phyloP scores from a whole-genome alignment of 257 asterid species.

The Fraxinus quadrangulata region DNA sequence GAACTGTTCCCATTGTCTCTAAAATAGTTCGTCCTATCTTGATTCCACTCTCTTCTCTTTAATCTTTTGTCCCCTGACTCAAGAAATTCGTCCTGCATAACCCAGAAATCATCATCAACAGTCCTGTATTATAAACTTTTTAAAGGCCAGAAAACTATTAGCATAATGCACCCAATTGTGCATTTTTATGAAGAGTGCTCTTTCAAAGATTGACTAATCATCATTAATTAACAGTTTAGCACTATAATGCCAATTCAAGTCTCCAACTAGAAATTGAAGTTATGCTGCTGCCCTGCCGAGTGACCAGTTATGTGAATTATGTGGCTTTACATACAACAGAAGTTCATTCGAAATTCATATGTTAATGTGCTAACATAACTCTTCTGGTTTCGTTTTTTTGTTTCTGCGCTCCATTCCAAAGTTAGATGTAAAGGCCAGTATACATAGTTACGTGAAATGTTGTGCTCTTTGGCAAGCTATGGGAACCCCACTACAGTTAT shows the following conservation, averaged over 20 bases:
- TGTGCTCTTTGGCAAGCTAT: no score
- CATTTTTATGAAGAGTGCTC: not conserved
- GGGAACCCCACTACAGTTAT: no score
- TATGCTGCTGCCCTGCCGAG: not conserved
- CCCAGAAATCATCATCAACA: slow-evolving; percentile 7
- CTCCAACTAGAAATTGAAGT: not conserved
- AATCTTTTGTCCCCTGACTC: slow-evolving; percentile 37
- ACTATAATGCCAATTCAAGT: not conserved
- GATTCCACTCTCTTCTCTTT: slow-evolving; percentile 34
- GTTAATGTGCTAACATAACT: no score
- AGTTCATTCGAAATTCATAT: not conserved
- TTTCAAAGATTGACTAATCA: not conserved
- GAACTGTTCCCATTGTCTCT: slow-evolving; percentile 32
- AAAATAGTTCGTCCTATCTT: slow-evolving; percentile 30
- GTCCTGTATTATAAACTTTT: slow-evolving; percentile 5
- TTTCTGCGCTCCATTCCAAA: not conserved
- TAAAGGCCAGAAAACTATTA: not conserved
- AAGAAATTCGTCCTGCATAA: slow-evolving; percentile 39
- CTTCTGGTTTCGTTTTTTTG: no score
- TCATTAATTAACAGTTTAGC: slow-evolving; percentile 1
- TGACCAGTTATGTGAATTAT: not conserved
- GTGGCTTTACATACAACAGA: not conserved
- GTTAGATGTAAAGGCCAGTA: no score
- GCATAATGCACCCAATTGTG: not conserved
- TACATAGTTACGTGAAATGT: no score